A percentile compares a stretch with the other conserved stretches of the same genome.
Conservation (phyloP, 805 yeast species). For the Yarrowia sp. region DNA sequence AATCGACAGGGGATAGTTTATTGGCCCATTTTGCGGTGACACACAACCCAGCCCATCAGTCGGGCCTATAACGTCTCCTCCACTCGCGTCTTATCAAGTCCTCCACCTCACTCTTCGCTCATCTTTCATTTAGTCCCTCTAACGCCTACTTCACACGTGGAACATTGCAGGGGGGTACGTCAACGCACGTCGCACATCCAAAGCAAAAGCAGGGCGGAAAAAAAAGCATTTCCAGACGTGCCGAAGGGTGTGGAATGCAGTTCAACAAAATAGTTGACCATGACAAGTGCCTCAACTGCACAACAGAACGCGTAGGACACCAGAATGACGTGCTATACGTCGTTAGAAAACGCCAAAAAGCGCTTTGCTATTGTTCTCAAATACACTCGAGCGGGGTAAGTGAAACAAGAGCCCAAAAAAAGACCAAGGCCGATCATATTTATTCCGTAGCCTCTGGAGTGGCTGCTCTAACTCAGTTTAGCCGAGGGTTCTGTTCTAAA, state of each 20-base stretch:
- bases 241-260: not conserved
- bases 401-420: not conserved
- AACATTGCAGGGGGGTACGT: conserved; percentile 28
- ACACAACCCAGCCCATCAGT: not conserved
- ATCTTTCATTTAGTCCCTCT: conserved; percentile 8
- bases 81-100: not conserved
- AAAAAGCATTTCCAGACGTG: not conserved
- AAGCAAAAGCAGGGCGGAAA: conserved; percentile 13
- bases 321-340: too few species aligned
- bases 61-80: too few species aligned
- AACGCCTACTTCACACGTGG: conserved; percentile 17
- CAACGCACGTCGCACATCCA: conserved; percentile 20
- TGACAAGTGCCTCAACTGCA: too few species aligned
- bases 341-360: not conserved
- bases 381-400: not conserved
- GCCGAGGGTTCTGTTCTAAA: conserved; percentile 3
- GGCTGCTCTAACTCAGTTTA: conserved; percentile 11
- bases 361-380: not conserved
- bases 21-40: too few species aligned
- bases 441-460: conserved; percentile 3
- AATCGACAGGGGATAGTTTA: too few species aligned
- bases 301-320: too few species aligned
- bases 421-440: not conserved
- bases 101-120: not conserved
- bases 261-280: too few species aligned